phyloP scores from a whole-genome alignment of 2,329 filamentous ascomycete genomes.

The Aspergillus ibericus region DNA sequence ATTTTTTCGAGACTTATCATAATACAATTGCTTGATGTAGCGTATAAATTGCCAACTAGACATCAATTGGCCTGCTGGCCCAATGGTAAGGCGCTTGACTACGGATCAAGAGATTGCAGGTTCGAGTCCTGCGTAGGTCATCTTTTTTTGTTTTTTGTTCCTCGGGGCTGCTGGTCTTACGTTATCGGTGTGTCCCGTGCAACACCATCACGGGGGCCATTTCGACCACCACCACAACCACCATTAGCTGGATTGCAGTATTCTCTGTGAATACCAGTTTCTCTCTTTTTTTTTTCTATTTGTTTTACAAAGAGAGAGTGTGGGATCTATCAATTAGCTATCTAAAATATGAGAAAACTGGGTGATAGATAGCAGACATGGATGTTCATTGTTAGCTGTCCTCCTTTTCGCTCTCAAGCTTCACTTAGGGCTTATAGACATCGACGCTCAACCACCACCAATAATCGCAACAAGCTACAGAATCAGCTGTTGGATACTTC shows the following conservation, averaged over 20 bases:
- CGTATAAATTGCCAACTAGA: too few relatives aligned
- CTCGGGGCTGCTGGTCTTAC: too few relatives aligned
- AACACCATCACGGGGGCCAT: too few relatives aligned
- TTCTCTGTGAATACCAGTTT: too few relatives aligned
- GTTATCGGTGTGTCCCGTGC: too few relatives aligned
- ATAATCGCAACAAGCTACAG: neutral
- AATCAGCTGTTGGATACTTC: neutral
- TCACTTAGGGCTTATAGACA: neutral
- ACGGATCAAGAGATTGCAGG: constrained; percentile 54
- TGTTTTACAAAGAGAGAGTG: too few relatives aligned
- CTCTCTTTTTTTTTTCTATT: too few relatives aligned
- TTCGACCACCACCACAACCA: too few relatives aligned
- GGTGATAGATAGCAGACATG: neutral
- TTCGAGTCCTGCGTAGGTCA: constrained; percentile 33
- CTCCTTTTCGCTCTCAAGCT: neutral
- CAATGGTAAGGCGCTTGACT: constrained; percentile 55
- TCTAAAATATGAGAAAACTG: too few relatives aligned
- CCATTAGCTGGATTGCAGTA: too few relatives aligned
- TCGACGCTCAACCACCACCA: neutral
- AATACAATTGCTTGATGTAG: neutral
- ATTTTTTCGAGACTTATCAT: neutral
- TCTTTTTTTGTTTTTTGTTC: neutral
- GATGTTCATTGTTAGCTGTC: neutral
- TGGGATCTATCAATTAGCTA: too few relatives aligned
- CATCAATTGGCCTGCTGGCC: constrained; percentile 27